Conservation (phyloP, 345 rosid genomes). For the Erodium maritimum region DNA sequence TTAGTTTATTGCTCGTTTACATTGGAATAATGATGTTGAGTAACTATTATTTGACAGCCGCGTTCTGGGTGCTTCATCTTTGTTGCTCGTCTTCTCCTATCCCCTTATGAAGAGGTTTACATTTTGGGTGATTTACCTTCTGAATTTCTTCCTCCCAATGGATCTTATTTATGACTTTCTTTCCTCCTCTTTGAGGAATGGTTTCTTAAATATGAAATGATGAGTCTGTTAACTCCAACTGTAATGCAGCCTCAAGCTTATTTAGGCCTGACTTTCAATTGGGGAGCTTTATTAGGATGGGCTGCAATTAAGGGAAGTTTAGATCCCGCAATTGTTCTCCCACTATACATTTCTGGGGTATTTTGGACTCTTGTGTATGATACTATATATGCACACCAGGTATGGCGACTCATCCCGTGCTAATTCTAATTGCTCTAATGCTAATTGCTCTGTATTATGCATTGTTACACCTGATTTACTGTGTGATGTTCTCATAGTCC, state of each 20-base stretch:
- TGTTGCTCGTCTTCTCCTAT: conserved; percentile 88
- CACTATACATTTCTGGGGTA: conserved; percentile 69
- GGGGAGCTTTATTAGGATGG: conserved; percentile 94
- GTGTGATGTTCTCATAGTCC: too few species aligned
- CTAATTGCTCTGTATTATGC: not conserved
- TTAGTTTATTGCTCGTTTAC: not conserved
- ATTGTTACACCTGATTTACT: too few species aligned
- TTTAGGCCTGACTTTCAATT: conserved; percentile 79
- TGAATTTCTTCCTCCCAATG: not conserved
- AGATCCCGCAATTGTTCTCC: conserved; percentile 58
- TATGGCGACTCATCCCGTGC: conserved; percentile 9
- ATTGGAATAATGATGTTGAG: conserved; percentile 9
- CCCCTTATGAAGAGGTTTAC: conserved; percentile 93
- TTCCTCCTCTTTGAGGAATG: not conserved
- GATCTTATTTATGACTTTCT: not conserved
- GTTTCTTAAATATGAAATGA: not conserved
- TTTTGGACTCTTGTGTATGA: conserved; percentile 94
- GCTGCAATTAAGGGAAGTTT: conserved; percentile 66
- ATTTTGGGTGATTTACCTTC: conserved; percentile 53
- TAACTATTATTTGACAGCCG: conserved; percentile 33
- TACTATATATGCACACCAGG: conserved; percentile 98
- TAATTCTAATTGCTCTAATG: too few species aligned
- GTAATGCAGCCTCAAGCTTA: conserved; percentile 75
- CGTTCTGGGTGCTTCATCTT: conserved; percentile 72
- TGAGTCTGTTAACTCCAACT: not conserved